Evolutionary conservation across 208 protist genomes (phyloP), one percentile per base, ranked within the genome.

Genomic region (Trypanosoma scelopori): DNA sequence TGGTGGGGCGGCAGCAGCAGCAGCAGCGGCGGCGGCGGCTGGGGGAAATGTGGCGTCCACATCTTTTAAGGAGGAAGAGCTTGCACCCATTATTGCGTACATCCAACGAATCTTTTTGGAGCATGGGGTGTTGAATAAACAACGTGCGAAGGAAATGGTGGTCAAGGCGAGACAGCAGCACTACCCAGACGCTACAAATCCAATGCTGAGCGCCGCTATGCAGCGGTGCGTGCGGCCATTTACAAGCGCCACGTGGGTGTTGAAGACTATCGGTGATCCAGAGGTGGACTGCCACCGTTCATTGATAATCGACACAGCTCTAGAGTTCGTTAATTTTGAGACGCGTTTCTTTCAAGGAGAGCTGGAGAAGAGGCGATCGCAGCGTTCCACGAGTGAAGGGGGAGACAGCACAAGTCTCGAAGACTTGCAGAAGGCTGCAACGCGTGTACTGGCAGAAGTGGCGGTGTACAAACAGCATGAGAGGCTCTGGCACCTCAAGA

Each of bases 81-180:
- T 91, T 5, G 71, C 71, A 2, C 79, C 84, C 0, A 89, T 93
- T 47, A 63, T 79, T 13, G 67, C 75, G 20, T 84, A 81, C 69
- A 90, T 94, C 57, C 81, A 78, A 11, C 60, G 69, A 55, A 53
- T 96, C 1, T 96, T 96, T 69, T 53, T 74, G 5, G 83, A 93
- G 60, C 75, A 93, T 53, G 87, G 87, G 35, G 91, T 96, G 22
- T 46, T 96, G 27, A 92, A 92, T 58, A 94, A 94, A 55, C 64
- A 84, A 59, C 80, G 84, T 3, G 84, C 85, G 23, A 96, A 96
- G 67, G 80, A 92, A 51, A 41, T 93, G 28, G 81, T 96, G 11
- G 72, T 93, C 55, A 76, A 76, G 12, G 85, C 58, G 25, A 75
- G 81, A 22, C 76, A 85, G 39, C 61, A 65, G 6, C 77, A 87